These are phyloP conservation scores for Scleromitrula shiraiana DNA, from an alignment of 2,329 filamentous ascomycete genomes.

Conservation along the genomic window DNA sequence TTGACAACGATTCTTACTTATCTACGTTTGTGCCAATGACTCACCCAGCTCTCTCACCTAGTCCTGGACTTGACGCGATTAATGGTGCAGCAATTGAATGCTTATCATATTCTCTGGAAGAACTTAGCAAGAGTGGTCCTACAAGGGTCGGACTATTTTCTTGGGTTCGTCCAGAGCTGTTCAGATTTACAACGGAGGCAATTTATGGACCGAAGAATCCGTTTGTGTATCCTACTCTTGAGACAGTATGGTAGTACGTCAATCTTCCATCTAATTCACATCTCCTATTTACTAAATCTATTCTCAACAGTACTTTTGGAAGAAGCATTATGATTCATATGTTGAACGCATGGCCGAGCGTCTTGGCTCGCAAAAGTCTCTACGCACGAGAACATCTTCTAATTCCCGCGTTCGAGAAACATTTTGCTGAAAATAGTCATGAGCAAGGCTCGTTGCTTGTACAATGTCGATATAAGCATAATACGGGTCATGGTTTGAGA, in stretches of 20 bases:
- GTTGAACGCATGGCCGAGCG: conserved; percentile 7
- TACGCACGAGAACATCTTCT: conserved; percentile 3
- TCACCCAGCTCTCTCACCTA: conserved; percentile 2
- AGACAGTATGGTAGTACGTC: conserved; percentile 1
- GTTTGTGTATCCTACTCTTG: conserved; percentile 1
- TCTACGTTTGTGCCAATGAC: conserved; percentile 1
- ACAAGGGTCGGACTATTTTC: conserved; percentile 20
- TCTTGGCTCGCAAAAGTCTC: conserved; percentile 13
- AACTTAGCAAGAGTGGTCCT: background rate
- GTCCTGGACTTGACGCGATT: conserved; percentile 7
- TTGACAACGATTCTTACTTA: conserved; percentile 8
- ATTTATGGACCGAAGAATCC: conserved; percentile 39
- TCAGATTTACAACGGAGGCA: conserved; percentile 20
- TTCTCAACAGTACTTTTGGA: conserved; percentile 11
- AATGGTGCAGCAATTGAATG: background rate
- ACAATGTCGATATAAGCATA: conserved; percentile 8
- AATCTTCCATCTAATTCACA: background rate
- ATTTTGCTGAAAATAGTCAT: conserved; percentile 9
- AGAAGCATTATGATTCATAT: conserved; percentile 9
- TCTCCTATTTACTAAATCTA: background rate
- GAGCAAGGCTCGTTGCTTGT: conserved; percentile 4
- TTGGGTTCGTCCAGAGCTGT: conserved; percentile 17
- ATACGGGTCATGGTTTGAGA: conserved; percentile 2
- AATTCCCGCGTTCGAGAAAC: conserved; percentile 8
- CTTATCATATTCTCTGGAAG: background rate